Conservation (phyloP, 352 stramenopile species). For the Globisporangium yorkense region DNA sequence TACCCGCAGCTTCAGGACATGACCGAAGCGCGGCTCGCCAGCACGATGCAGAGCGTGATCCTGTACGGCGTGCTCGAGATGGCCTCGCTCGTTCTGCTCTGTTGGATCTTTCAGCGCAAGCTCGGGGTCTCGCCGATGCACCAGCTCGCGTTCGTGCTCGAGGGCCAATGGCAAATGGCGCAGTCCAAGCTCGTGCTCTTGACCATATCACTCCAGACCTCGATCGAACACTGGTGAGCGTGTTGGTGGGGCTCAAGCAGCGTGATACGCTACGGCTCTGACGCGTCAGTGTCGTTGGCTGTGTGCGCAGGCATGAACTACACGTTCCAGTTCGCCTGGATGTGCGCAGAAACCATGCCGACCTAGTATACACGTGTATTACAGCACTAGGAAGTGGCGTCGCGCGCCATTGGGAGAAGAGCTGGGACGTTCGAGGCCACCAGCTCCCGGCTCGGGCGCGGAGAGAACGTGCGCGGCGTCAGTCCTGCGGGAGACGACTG, state of each 20-base stretch:
- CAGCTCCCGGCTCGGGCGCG: slow-evolving; percentile 5
- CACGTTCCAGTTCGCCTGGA: not conserved
- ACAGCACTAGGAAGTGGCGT: too few species aligned
- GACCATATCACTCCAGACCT: slow-evolving; percentile 26
- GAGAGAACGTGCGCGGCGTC: slow-evolving; percentile 16
- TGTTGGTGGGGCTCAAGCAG: not conserved
- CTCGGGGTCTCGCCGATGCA: slow-evolving; percentile 19
- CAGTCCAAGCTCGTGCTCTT: slow-evolving; percentile 36
- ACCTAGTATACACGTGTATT: not conserved
- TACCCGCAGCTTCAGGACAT: slow-evolving; percentile 22
- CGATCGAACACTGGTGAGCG: slow-evolving; percentile 23
- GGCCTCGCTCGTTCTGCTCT: slow-evolving; percentile 26
- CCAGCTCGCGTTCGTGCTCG: slow-evolving; percentile 34
- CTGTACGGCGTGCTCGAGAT: slow-evolving; percentile 33
- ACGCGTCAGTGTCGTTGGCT: too few species aligned
- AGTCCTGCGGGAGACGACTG: slow-evolving; percentile 42
- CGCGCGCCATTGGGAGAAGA: not conserved
- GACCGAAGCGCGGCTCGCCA: slow-evolving; percentile 7
- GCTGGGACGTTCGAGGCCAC: not conserved
- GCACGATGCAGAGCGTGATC: slow-evolving; percentile 22
- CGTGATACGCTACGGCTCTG: not conserved
- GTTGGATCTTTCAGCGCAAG: slow-evolving; percentile 15
- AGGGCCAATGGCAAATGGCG: slow-evolving; percentile 22
- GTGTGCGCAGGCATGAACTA: not conserved
- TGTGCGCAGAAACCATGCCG: not conserved